phyloP scores from a whole-genome alignment of 495 filamentous ascomycete species.

The Paragyromitra xinjiangensis region DNA sequence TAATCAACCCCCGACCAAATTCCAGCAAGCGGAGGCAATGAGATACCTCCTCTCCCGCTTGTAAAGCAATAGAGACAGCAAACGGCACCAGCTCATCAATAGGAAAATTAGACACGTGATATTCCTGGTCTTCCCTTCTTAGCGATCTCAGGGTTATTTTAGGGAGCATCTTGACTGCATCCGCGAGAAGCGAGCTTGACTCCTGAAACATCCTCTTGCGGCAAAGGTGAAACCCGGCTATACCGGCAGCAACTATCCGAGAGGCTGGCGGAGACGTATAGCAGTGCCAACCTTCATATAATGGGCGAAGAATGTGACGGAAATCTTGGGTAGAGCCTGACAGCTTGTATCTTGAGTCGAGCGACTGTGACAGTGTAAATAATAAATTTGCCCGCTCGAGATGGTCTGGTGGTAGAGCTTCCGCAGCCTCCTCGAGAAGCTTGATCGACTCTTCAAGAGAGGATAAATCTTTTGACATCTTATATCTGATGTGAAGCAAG shows the following conservation, averaged over 20 bases:
- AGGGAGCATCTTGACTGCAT: slow-evolving; percentile 8
- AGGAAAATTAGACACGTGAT: not conserved
- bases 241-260: not conserved
- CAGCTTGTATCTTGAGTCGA: not conserved
- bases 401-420: too few species aligned
- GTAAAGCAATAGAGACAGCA: not conserved
- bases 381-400: too few species aligned
- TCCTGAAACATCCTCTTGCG: not conserved
- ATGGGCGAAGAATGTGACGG: slow-evolving; percentile 2
- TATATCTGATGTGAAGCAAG: too few species aligned
- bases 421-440: too few species aligned
- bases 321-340: slow-evolving; percentile 10
- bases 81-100: not conserved
- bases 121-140: not conserved
- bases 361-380: not conserved
- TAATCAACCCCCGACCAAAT: not conserved
- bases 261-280: not conserved
- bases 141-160: not conserved
- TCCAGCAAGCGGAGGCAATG: slow-evolving; percentile 8
- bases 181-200: slow-evolving; percentile 13
- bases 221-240: not conserved
- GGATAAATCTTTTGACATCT: too few species aligned
- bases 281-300: slow-evolving; percentile 1
- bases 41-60: not conserved
- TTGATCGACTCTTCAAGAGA: too few species aligned